These are phyloP conservation scores for Asterophora lycoperdoides DNA, from an alignment of 768 basidiomycete genomes.

Conservation along the genomic window DNA sequence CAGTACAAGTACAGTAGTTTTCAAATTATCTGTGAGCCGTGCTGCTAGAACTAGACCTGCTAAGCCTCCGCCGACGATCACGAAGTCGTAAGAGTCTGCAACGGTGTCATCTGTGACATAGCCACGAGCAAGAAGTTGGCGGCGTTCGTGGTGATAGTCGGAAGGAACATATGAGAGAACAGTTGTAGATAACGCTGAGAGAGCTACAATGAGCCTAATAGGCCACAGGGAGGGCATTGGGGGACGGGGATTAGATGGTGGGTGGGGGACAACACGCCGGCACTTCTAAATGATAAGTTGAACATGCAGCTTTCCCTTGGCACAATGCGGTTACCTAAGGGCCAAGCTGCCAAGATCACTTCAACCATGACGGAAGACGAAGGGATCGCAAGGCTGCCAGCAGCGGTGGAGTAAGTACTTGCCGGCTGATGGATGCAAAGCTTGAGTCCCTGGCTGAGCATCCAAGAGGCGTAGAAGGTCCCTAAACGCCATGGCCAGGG, in stretches of 20 bases:
- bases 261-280: background rate
- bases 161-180: slow-evolving; percentile 2
- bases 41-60: slow-evolving; percentile 30
- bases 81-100: slow-evolving; percentile 47
- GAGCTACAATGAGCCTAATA: background rate
- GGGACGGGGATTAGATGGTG: background rate
- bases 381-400: no score
- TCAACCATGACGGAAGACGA: background rate
- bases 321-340: slow-evolving; percentile 1
- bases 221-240: slow-evolving; percentile 1
- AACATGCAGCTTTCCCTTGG: background rate
- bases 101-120: slow-evolving; percentile 37
- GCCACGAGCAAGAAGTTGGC: slow-evolving; percentile 28
- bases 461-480: no score
- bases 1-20: slow-evolving; percentile 33
- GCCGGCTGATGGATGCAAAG: background rate
- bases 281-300: background rate
- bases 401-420: background rate
- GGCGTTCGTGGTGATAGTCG: slow-evolving; percentile 13
- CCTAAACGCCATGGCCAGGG: no score
- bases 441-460: no score
- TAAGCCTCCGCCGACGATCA: slow-evolving; percentile 35
- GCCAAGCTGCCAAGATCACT: background rate
- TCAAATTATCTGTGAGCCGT: slow-evolving; percentile 30
- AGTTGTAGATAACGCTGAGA: background rate